Conservation (phyloP, 345 rosid species). For the Gossypium arboreum region DNA sequence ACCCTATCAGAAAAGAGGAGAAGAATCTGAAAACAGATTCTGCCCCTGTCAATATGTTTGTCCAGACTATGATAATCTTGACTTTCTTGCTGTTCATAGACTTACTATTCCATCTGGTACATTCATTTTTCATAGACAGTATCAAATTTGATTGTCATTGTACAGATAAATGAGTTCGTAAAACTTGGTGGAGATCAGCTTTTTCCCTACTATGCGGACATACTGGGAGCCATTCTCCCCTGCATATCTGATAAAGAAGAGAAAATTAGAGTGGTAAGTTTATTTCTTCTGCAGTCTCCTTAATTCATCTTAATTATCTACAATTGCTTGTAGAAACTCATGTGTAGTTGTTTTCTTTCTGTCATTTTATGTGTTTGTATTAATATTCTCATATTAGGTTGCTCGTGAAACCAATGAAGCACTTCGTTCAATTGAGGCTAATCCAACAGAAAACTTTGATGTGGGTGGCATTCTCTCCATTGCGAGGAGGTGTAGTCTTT, state of each 20-base stretch:
- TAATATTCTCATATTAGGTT: constrained; percentile 45
- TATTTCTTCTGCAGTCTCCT: constrained; percentile 6
- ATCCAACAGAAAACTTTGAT: constrained; percentile 81
- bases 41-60: neutral
- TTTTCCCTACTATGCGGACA: constrained; percentile 87
- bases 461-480: constrained; percentile 85
- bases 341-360: constrained; percentile 12
- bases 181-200: constrained; percentile 99
- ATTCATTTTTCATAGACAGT: neutral
- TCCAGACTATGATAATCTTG: neutral
- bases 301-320: constrained; percentile 18
- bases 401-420: constrained; percentile 99
- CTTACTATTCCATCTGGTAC: neutral
- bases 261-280: constrained; percentile 93
- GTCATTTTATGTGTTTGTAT: neutral
- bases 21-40: neutral
- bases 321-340: constrained; percentile 4
- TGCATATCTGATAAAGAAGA: constrained; percentile 99
- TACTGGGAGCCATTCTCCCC: constrained; percentile 92
- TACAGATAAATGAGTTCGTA: constrained; percentile 95
- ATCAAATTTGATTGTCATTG: neutral
- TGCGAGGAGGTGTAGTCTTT: constrained; percentile 71
- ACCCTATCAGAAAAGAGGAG: neutral
- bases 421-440: constrained; percentile 76
- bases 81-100: constrained; percentile 1